Conservation (phyloP, 495 filamentous ascomycete genomes). For the Aspergillus bertholletiae region DNA sequence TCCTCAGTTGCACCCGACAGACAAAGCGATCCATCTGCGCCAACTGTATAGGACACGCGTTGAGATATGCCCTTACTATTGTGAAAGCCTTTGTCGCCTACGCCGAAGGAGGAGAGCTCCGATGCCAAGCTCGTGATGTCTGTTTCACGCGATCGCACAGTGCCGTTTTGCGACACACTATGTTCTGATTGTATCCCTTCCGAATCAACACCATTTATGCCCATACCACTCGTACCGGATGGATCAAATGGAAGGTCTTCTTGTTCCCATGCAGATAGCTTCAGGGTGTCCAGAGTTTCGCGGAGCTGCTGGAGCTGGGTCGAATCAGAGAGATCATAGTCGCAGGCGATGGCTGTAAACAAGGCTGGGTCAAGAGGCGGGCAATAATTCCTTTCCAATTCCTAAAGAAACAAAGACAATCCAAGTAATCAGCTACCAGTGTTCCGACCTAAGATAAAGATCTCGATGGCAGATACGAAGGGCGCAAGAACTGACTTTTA, state of each 20-base stretch:
- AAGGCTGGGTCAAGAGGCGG: conserved; percentile 61
- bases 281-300: conserved; percentile 53
- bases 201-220: conserved; percentile 17
- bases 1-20: conserved; percentile 51
- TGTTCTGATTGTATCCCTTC: conserved; percentile 22
- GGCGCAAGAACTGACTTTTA: conserved; percentile 13
- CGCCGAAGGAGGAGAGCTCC: conserved; percentile 18
- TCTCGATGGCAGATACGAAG: neutral
- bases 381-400: conserved; percentile 51
- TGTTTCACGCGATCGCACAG: conserved; percentile 35
- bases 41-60: conserved; percentile 27
- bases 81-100: conserved; percentile 14
- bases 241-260: conserved; percentile 74
- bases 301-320: conserved; percentile 50
- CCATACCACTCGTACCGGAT: conserved; percentile 57
- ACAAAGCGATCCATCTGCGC: conserved; percentile 27
- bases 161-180: conserved; percentile 23
- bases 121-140: conserved; percentile 41
- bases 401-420: conserved; percentile 19
- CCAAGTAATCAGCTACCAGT: neutral
- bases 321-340: conserved; percentile 55
- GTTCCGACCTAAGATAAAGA: neutral
- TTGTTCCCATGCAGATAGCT: conserved; percentile 56
- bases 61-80: conserved; percentile 16
- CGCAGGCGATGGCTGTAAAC: conserved; percentile 60